Evolutionary conservation across 257 asterid species (phyloP).

Genomic region (Anisodus tanguticus): DNA sequence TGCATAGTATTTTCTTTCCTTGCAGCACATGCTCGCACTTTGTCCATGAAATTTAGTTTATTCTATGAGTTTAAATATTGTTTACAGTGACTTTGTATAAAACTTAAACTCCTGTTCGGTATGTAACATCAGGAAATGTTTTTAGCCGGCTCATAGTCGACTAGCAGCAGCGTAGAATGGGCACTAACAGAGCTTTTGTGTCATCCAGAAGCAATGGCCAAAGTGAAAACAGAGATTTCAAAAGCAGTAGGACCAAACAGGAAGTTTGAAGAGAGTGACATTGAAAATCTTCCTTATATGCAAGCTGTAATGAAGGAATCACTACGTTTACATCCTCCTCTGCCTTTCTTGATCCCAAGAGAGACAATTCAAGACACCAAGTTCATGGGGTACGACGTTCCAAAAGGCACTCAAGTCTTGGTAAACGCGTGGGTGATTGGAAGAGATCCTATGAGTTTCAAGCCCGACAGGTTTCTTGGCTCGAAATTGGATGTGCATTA

Average conservation of each 20-base stretch:
- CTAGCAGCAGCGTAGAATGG: slow-evolving; percentile 32
- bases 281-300: slow-evolving; percentile 25
- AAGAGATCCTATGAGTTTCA: slow-evolving; percentile 32
- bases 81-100: too few species aligned
- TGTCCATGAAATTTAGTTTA: neutral
- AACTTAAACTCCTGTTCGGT: neutral
- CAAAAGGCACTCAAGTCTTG: slow-evolving; percentile 28
- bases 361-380: slow-evolving; percentile 23
- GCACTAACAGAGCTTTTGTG: slow-evolving; percentile 33
- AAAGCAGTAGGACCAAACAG: slow-evolving; percentile 3
- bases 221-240: slow-evolving; percentile 24
- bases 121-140: slow-evolving; percentile 31
- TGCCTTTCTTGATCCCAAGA: slow-evolving; percentile 31
- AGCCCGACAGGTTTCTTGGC: slow-evolving; percentile 32
- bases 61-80: too few species aligned
- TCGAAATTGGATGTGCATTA: slow-evolving; percentile 13
- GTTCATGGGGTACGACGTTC: slow-evolving; percentile 34
- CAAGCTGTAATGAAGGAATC: slow-evolving; percentile 29
- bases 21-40: neutral
- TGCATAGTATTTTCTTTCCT: too few species aligned
- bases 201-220: slow-evolving; percentile 15
- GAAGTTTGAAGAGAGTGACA: slow-evolving; percentile 27
- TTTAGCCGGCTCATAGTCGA: slow-evolving; percentile 33
- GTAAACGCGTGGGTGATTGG: slow-evolving; percentile 31
- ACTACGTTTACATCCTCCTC: slow-evolving; percentile 33